Evolutionary conservation across 2,329 filamentous ascomycete genomes (phyloP).

Genomic region (Alternaria consortialis): DNA sequence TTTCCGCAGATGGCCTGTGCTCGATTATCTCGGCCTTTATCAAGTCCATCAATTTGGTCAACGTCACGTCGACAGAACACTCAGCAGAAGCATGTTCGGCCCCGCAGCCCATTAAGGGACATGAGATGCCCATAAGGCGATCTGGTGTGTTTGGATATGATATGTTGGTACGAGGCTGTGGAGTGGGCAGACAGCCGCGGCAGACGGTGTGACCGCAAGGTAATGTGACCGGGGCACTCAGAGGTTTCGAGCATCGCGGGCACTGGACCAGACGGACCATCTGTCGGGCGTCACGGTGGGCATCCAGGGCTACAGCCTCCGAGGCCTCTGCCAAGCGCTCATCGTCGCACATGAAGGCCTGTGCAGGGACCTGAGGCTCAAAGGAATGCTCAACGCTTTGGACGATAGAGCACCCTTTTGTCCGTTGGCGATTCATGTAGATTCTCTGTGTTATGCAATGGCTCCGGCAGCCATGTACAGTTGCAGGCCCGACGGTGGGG

Average conservation of each 20-base stretch:
- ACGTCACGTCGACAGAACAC: conserved; percentile 77
- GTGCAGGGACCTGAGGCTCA: conserved; percentile 33
- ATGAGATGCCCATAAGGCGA: conserved; percentile 75
- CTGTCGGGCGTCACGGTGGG: conserved; percentile 66
- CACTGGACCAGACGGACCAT: conserved; percentile 82
- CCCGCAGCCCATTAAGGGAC: conserved; percentile 72
- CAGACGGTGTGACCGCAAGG: conserved; percentile 86
- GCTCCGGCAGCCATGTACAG: conserved; percentile 35
- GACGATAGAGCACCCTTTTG: conserved; percentile 45
- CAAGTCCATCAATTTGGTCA: conserved; percentile 73
- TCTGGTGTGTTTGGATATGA: conserved; percentile 77
- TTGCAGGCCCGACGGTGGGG: conserved; percentile 10
- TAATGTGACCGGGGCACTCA: conserved; percentile 75
- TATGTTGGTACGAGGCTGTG: conserved; percentile 72
- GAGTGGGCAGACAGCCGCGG: conserved; percentile 74
- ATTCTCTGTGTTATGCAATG: conserved; percentile 21
- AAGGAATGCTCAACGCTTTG: conserved; percentile 45
- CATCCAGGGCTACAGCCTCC: conserved; percentile 54
- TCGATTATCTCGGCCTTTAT: conserved; percentile 61
- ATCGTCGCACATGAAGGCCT: conserved; percentile 57
- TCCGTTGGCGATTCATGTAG: conserved; percentile 51
- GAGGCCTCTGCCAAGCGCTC: conserved; percentile 42
- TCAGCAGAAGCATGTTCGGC: conserved; percentile 79
- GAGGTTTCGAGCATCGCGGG: conserved; percentile 72
- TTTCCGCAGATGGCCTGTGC: conserved; percentile 44